Evolutionary conservation across 2,329 filamentous ascomycete species (phyloP), one percentile per base, ranked within the genome.

Genomic region (Ophiostoma montium): DNA sequence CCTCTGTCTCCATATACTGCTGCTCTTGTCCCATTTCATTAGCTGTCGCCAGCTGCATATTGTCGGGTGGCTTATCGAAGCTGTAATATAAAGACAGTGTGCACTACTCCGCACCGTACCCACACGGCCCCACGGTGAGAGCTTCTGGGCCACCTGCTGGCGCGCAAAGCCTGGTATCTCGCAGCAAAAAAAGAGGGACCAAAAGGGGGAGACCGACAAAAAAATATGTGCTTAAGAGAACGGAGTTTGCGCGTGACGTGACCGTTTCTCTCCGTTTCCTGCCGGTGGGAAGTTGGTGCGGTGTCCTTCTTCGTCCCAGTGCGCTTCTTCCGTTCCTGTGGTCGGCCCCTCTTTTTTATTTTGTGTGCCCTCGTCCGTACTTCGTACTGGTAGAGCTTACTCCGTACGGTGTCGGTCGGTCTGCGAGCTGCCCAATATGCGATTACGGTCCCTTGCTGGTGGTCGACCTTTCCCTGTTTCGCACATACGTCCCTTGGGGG

Each of bases 391-490:
- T 15, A 23, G 16, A 6, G 35, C 23, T 36, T 38, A 9, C 47
- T 30, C 27, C 45, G 36, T 49, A 23, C 46, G 12, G 47, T 44
- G 32, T 16, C 19, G 39, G 39, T 36, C 21, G 21, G n/a, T 35
- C 35, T 16, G n/a, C n/a, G n/a, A n/a, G n/a, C n/a, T n/a, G n/a
- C n/a, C n/a, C n/a, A n/a, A n/a, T n/a, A n/a, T 27, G 23, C 23
- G 23, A 33, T 48, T 42, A 36, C 30, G 33, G n/a, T 35, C 35
- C 18, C 23, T 45, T 38, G 36, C 43, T 15, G 39, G 39, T 42
- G 16, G 36, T 45, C 48, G n/a, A n/a, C n/a, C 45, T 46, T 52
- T 47, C 49, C 50, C 52, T 49, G 35, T 35, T 52, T 48, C 45
- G 16, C 12, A 39, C 18, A 18, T 39, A 16, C 35, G 27, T 30